phyloP scores from a whole-genome alignment of 192 early-diverging fungal genomes.

The Phycomyces blakesleeanus region DNA sequence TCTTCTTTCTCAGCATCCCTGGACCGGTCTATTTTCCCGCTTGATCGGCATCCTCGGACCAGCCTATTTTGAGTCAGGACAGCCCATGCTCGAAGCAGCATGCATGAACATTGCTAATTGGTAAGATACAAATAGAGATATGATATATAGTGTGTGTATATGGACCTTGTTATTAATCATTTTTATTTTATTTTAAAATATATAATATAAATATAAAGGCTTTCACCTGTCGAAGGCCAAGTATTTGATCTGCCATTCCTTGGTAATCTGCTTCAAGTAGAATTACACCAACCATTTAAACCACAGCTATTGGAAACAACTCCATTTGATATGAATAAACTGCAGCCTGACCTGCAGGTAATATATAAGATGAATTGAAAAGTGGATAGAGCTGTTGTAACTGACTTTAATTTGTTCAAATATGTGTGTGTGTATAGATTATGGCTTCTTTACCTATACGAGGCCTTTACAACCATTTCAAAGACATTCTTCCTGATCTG shows the following conservation, averaged over 20 bases:
- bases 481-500: slow-evolving; percentile 71
- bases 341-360: slow-evolving; percentile 63
- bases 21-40: slow-evolving; percentile 79
- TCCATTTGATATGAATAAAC: slow-evolving; percentile 61
- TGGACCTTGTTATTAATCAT: no score
- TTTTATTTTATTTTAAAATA: no score
- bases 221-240: slow-evolving; percentile 57
- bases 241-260: slow-evolving; percentile 71
- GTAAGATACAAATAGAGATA: slow-evolving; percentile 35
- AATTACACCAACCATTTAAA: slow-evolving; percentile 59
- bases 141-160: no score
- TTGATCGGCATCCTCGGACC: slow-evolving; percentile 74
- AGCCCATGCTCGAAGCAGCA: slow-evolving; percentile 74
- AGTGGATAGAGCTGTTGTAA: no score
- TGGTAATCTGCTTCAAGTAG: slow-evolving; percentile 63
- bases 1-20: slow-evolving; percentile 83
- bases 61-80: slow-evolving; percentile 75
- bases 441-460: slow-evolving; percentile 63
- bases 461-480: slow-evolving; percentile 75
- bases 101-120: slow-evolving; percentile 76
- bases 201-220: no score
- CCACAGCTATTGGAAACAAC: slow-evolving; percentile 73
- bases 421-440: slow-evolving; percentile 48
- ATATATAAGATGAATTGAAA: no score
- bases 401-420: no score